phyloP scores from a whole-genome alignment of 306 rosid species.

The Cucumis hystrix region DNA sequence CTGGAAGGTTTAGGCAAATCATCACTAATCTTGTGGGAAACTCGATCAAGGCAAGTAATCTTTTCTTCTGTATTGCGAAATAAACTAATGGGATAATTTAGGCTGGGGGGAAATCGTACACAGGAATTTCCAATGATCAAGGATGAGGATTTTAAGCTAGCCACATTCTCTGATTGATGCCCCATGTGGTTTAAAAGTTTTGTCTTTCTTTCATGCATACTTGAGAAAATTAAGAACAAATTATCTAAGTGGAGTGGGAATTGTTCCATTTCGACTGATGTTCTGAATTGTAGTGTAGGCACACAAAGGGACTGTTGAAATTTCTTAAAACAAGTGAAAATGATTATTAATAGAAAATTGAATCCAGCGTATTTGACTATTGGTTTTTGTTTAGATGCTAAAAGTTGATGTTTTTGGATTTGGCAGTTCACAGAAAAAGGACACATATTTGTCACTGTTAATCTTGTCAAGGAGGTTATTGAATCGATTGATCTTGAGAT shows the following conservation, averaged over 20 bases:
- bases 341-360: neutral
- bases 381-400: neutral
- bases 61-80: neutral
- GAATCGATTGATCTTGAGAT: conserved; percentile 56
- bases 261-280: neutral
- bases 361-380: neutral
- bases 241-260: neutral
- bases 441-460: conserved; percentile 81
- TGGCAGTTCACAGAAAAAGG: conserved; percentile 93
- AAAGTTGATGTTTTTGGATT: neutral
- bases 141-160: neutral
- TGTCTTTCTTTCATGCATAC: neutral
- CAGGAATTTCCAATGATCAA: neutral
- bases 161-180: neutral
- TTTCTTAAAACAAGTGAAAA: neutral
- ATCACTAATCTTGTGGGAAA: conserved; percentile 82
- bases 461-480: conserved; percentile 73
- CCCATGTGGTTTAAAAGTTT: neutral
- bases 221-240: neutral
- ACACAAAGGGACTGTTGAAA: neutral
- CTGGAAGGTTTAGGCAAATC: conserved; percentile 81
- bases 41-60: conserved; percentile 57
- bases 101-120: neutral
- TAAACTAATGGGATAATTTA: neutral
- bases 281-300: neutral